Conservation (phyloP, 306 rosid species). For the Citrullus colocynthis region DNA sequence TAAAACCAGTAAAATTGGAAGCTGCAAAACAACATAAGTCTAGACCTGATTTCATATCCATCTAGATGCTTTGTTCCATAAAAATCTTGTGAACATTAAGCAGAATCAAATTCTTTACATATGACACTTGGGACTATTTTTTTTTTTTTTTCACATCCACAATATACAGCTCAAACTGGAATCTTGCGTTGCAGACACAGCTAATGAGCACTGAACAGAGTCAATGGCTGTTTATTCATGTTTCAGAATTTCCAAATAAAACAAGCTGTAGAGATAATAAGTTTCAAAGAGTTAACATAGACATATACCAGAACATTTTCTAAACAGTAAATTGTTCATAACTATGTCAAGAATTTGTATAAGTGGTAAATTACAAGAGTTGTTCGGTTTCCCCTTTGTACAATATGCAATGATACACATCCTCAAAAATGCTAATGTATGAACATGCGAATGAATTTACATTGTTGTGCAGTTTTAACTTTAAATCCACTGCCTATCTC, state of each 20-base stretch:
- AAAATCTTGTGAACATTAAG: background rate
- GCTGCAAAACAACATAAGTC: background rate
- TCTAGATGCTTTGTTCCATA: background rate
- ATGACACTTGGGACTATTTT: background rate
- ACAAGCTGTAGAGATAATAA: background rate
- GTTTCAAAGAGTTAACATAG: background rate
- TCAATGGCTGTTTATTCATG: background rate
- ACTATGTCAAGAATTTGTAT: background rate
- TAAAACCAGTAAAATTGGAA: background rate
- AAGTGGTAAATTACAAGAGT: background rate
- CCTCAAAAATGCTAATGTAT: slow-evolving; percentile 15
- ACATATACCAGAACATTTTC: background rate
- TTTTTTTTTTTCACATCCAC: background rate
- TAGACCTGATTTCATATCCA: background rate
- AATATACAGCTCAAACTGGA: background rate
- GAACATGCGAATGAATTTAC: slow-evolving; percentile 1
- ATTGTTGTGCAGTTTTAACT: background rate
- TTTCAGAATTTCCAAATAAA: background rate
- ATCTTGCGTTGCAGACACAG: background rate
- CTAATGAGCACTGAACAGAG: background rate
- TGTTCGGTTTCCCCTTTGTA: background rate
- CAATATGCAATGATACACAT: slow-evolving; percentile 16
- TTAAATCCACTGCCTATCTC: background rate
- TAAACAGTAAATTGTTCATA: background rate
- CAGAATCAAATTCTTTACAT: background rate